phyloP scores from a whole-genome alignment of 139 green algal genomes.

The Ettlia oleoabundans region DNA sequence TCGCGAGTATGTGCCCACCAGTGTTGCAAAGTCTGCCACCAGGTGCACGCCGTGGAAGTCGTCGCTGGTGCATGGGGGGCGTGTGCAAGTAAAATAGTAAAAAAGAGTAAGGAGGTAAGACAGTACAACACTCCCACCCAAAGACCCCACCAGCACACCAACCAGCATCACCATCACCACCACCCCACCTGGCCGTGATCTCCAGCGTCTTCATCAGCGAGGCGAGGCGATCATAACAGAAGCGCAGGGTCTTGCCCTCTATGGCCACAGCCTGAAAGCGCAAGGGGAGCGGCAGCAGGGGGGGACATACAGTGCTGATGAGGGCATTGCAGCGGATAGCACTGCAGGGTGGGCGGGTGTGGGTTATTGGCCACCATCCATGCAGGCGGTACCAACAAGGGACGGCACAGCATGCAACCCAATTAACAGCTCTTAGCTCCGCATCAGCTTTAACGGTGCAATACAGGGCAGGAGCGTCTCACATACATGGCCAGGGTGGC shows the following conservation, averaged over 20 bases:
- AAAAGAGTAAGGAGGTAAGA: neutral
- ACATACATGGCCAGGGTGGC: neutral
- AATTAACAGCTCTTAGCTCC: no score
- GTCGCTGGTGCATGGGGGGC: conserved; percentile 63
- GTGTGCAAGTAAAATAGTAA: neutral
- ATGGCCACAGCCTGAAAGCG: conserved; percentile 45
- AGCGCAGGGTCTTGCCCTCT: conserved; percentile 73
- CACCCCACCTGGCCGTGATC: conserved; percentile 61
- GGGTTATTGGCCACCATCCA: neutral
- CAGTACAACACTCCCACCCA: neutral
- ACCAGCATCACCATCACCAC: neutral
- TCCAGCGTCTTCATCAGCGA: conserved; percentile 97
- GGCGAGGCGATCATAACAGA: conserved; percentile 97
- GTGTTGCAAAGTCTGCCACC: conserved; percentile 97
- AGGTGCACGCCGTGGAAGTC: conserved; percentile 90
- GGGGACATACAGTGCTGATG: no score
- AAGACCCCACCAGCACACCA: neutral
- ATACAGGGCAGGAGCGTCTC: neutral
- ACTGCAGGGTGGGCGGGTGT: neutral
- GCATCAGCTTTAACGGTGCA: no score
- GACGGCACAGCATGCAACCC: neutral
- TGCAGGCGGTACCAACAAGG: no score
- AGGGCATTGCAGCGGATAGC: no score
- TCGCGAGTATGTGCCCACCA: conserved; percentile 92
- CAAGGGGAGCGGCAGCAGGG: no score